Conservation (phyloP, 2,329 filamentous ascomycete genomes). For the Leptodontidium sp. region DNA sequence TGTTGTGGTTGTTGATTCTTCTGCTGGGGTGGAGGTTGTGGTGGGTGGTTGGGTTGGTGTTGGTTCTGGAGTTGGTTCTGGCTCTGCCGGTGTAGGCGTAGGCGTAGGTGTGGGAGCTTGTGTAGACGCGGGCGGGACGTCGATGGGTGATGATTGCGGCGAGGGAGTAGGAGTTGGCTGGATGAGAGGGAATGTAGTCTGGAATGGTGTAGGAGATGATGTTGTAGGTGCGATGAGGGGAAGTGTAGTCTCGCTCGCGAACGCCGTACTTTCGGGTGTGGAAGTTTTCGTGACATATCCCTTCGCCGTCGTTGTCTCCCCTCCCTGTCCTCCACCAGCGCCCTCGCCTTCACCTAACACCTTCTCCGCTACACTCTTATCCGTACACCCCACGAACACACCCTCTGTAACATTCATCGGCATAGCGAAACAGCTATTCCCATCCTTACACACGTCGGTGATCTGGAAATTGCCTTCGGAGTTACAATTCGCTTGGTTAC, state of each 20-base stretch:
- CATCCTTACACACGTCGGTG: constrained; percentile 46
- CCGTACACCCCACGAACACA: constrained; percentile 58
- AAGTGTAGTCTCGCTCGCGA: constrained; percentile 25
- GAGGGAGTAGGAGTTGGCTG: neutral
- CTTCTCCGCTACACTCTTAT: constrained; percentile 50
- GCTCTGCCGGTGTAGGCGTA: neutral
- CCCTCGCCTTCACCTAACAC: constrained; percentile 51
- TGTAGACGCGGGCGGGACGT: neutral
- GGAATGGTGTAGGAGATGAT: neutral
- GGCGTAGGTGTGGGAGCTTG: neutral
- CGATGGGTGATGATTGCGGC: neutral
- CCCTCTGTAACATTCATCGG: constrained; percentile 59
- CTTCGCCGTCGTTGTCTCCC: neutral
- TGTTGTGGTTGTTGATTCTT: constrained; percentile 6
- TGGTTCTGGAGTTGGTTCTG: neutral
- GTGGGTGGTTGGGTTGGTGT: neutral
- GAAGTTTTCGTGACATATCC: constrained; percentile 1
- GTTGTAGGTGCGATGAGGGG: constrained; percentile 1
- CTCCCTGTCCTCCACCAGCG: neutral
- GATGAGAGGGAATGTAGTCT: neutral
- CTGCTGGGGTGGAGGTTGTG: neutral
- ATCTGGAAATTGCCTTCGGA: constrained; percentile 53
- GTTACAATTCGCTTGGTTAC: constrained; percentile 58
- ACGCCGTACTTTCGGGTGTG: neutral
- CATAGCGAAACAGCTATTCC: constrained; percentile 59